Evolutionary conservation across 495 filamentous ascomycete genomes (phyloP), one percentile per base, ranked within the genome.

Genomic region (Podospora tetraspora): DNA sequence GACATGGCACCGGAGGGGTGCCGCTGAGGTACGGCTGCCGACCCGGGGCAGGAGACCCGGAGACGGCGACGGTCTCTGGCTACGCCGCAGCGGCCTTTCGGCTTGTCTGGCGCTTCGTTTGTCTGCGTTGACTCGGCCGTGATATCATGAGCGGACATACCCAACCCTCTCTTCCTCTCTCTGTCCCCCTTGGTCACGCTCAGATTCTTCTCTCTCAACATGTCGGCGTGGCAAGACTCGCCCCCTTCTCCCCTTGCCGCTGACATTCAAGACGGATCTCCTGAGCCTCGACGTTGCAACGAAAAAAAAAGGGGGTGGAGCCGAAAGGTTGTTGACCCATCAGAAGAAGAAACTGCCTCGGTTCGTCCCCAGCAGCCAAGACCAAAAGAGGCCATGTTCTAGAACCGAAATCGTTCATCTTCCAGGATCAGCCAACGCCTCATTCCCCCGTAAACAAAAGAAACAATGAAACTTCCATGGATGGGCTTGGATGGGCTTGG

Each of bases 341-440:
- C 43, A 52, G 43, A 19, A 52, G 43, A 52, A 52, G 43, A 7
- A 52, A n/a, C 19, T 52, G 43, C 43, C 43, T 52, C 43, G 43
- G 43, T 52, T n/a, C 16, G 43, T 52, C 43, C 43, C 43, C 43
- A 52, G 43, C 19, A 19, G 43, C 43, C 69, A 72, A 22, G 64
- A 66, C 67, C 23, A 67, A 30, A 68, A 72, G 19, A 61, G 68
- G 72, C 22, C 65, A 69, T 66, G 22, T 73, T 73, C 72, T 68
- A 68, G 72, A 73, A 73, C 61, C 58, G 21, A 52, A 52, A 52
- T 8, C 43, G 43, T n/a, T 52, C 43, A 52, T 19, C 43, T 52
- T 52, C 43, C 43, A 52, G 43, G 43, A 52, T 52, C 16, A 19
- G 43, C 37, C 43, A 52, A 52, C 43, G 43, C 43, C 43, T 19